Percentiles rank a stretch among this genome's conserved stretches.
Evolutionary conservation across 2,329 filamentous ascomycete species (phyloP).

Genomic region (Cephalotrichum gorgonifer): DNA sequence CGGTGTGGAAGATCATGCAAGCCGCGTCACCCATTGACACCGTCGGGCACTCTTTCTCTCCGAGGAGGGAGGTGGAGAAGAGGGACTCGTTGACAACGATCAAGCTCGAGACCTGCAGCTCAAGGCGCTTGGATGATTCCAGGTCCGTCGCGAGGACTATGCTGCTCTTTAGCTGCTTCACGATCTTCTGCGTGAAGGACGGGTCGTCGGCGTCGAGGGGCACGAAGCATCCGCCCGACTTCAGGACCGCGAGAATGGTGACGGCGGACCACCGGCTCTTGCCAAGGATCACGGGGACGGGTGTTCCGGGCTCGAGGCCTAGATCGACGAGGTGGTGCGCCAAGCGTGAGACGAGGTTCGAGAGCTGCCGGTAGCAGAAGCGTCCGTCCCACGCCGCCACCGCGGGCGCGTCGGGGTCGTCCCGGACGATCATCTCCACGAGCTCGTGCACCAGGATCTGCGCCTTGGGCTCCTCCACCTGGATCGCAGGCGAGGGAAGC

Average conservation of each 20-base stretch:
- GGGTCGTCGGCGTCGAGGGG: slow-evolving; percentile 36
- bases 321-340: slow-evolving; percentile 35
- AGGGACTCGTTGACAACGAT: slow-evolving; percentile 31
- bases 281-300: slow-evolving; percentile 58
- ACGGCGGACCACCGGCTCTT: slow-evolving; percentile 61
- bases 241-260: slow-evolving; percentile 58
- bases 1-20: slow-evolving; percentile 51
- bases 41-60: slow-evolving; percentile 22
- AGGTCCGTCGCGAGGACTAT: slow-evolving; percentile 34
- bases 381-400: slow-evolving; percentile 34
- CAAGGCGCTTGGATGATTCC: slow-evolving; percentile 24
- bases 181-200: slow-evolving; percentile 27
- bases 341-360: slow-evolving; percentile 24
- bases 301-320: slow-evolving; percentile 39
- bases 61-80: slow-evolving; percentile 20
- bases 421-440: slow-evolving; percentile 27
- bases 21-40: slow-evolving; percentile 32
- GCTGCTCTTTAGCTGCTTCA: slow-evolving; percentile 30
- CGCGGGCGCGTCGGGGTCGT: slow-evolving; percentile 27
- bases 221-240: slow-evolving; percentile 42
- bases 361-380: slow-evolving; percentile 29
- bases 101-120: slow-evolving; percentile 26
- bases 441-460: slow-evolving; percentile 31
- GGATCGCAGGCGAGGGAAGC: slow-evolving; percentile 21
- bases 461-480: slow-evolving; percentile 24